Base-by-base conservation (phyloP, 2,329 filamentous ascomycete genomes). In the Aspergillus pseudonomiae region DNA sequence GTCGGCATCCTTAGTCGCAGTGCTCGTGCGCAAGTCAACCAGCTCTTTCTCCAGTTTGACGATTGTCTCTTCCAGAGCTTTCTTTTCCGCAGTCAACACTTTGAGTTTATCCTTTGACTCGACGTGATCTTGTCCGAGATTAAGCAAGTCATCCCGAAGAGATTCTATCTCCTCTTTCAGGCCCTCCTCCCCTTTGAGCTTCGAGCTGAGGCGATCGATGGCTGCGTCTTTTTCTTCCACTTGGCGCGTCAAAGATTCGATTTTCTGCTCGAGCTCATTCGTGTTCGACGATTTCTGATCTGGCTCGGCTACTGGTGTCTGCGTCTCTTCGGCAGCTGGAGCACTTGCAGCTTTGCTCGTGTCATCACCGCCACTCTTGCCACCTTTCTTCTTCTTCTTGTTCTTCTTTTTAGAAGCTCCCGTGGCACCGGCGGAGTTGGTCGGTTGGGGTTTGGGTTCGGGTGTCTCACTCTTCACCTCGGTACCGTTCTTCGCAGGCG, bases 101-200 rank as follows among this genome's bases (percentile, higher is more conserved):
- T 96, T 89, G 57, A 88, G 79, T 75, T 86, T 89, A 68, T 95
- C 89, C 77, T 93, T 94, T 16, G 91, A 89, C 68, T 92, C 89
- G 12, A 96, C 92, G 71, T 94, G 90, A 64, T 96, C 92, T 69
- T 93, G 88, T 11, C 93, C 93, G 65, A 96, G 88, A 56, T 88
- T 84, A 50, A 94, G 80, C 9, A 98, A 81, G 67, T 94, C 91
- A 61, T 96, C 92, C 57, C 90, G 88, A 64, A 98, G 81, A 4
- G 87, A 89, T 71, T 96, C 93, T 63, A 97, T 91, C 78, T 98
- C 94, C 71, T 97, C 94, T 30, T 87, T 85, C 50, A 96, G 82
- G 24, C 90, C 89, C 60, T 94, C 92, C 71, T 89, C 86, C 62
- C 95, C 91, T 19, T 89, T 91, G 73, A 92, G 83, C 75, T 90